phyloP scores from a whole-genome alignment of 768 basidiomycete species.

The Tephrocybe sp. region DNA sequence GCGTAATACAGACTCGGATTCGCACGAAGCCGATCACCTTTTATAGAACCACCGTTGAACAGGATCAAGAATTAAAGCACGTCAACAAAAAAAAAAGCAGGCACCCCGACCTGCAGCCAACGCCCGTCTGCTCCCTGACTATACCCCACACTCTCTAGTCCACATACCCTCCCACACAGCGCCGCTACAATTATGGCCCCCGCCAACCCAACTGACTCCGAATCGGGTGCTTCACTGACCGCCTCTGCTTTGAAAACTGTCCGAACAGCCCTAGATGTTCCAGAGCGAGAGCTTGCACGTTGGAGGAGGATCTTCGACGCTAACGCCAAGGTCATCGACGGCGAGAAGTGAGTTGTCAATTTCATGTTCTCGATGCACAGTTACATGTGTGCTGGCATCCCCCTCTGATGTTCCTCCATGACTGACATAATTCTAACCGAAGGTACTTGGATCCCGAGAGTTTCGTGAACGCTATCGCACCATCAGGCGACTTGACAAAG shows the following conservation, averaged over 20 bases:
- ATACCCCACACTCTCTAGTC: conserved; percentile 26
- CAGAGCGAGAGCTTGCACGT: conserved; percentile 80
- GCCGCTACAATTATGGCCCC: conserved; percentile 31
- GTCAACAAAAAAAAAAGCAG: conserved; percentile 28
- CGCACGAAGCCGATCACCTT: no score
- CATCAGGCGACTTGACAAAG: conserved; percentile 77
- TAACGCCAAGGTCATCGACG: conserved; percentile 73
- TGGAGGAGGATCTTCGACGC: conserved; percentile 88
- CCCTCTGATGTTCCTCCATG: conserved; percentile 6
- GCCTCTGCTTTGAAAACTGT: conserved; percentile 61
- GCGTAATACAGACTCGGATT: no score
- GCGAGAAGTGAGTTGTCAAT: conserved; percentile 68
- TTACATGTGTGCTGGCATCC: conserved; percentile 12
- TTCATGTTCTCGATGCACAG: conserved; percentile 1
- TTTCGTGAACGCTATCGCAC: conserved; percentile 95
- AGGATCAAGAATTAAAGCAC: conserved; percentile 31
- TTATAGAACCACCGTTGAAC: no score
- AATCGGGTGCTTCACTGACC: conserved; percentile 41
- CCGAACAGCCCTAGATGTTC: conserved; percentile 64
- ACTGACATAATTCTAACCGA: conserved; percentile 14
- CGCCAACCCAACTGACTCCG: conserved; percentile 54
- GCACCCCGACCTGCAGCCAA: conserved; percentile 1
- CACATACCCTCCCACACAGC: conserved; percentile 34
- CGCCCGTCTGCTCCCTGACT: conserved; percentile 5
- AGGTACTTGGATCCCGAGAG: conserved; percentile 86